Evolutionary conservation across 2,329 filamentous ascomycete genomes (phyloP).

Genomic region (Cladosporium sp.): DNA sequence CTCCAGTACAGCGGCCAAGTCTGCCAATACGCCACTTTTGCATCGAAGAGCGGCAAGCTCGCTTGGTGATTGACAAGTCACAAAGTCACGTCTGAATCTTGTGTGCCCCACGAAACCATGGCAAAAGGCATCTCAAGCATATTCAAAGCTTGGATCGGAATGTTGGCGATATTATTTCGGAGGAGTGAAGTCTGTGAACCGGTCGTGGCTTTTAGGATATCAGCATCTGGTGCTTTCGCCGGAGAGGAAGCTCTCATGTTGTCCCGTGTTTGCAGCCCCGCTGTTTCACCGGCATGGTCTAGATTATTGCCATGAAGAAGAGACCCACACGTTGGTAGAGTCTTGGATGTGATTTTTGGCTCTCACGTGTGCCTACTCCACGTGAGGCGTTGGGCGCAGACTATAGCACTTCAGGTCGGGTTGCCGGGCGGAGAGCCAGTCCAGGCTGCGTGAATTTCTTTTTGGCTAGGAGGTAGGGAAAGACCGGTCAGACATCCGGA

Average conservation of each 20-base stretch:
- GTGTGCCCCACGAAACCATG: neutral
- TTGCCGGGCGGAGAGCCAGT: too few species aligned
- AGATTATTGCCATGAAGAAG: neutral
- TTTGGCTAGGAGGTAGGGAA: too few species aligned
- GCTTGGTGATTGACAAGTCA: conserved; percentile 7
- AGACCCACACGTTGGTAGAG: too few species aligned
- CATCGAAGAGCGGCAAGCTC: conserved; percentile 11
- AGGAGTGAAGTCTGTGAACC: neutral
- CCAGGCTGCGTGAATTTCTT: too few species aligned
- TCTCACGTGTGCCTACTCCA: too few species aligned
- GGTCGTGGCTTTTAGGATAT: neutral
- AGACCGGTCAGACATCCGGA: too few species aligned
- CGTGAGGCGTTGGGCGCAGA: too few species aligned
- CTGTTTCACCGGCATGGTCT: conserved; percentile 1
- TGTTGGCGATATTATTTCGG: conserved; percentile 11
- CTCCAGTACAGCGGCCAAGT: conserved; percentile 1
- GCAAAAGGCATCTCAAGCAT: neutral
- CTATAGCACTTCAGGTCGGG: too few species aligned
- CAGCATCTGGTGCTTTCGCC: neutral
- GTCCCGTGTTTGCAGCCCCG: neutral
- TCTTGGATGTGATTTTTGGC: too few species aligned
- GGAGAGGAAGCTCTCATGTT: too few species aligned
- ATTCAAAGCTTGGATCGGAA: neutral
- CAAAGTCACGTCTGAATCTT: conserved; percentile 11
- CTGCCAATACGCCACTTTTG: conserved; percentile 6